These are phyloP conservation scores for Sindora glabra DNA, from an alignment of 306 rosid genomes.

Conservation along the genomic window DNA sequence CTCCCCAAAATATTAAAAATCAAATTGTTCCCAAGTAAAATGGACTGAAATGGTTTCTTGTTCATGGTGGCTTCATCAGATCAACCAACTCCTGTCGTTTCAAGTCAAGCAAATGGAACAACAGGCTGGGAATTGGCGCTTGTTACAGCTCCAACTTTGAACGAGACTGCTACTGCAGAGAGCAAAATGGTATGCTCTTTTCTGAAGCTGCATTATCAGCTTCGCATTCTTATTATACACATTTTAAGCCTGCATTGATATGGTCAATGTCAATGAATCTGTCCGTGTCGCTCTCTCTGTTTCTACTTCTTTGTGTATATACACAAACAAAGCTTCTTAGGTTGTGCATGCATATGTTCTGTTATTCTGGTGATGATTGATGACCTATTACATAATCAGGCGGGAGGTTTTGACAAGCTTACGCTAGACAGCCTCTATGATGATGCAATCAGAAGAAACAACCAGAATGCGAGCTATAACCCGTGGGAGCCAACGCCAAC, in stretches of 20 bases:
- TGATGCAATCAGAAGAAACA: constrained; percentile 85
- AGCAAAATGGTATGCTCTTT: constrained; percentile 83
- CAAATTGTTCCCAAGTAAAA: background rate
- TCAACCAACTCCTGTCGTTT: constrained; percentile 53
- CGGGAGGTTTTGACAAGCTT: constrained; percentile 91
- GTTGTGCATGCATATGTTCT: too few species aligned
- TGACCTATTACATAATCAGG: constrained; percentile 43
- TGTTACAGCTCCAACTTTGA: constrained; percentile 93
- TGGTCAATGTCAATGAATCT: too few species aligned
- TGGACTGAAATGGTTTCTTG: constrained; percentile 7
- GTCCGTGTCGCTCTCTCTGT: too few species aligned
- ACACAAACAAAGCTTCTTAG: too few species aligned
- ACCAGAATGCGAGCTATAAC: constrained; percentile 82
- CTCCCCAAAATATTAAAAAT: background rate
- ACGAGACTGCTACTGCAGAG: constrained; percentile 61
- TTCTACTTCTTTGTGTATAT: too few species aligned
- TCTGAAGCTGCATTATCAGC: background rate
- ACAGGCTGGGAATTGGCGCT: constrained; percentile 99
- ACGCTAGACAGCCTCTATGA: constrained; percentile 93
- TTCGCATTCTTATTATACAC: background rate
- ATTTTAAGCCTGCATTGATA: too few species aligned
- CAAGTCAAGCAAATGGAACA: constrained; percentile 58
- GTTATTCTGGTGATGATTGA: constrained; percentile 14
- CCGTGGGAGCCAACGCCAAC: constrained; percentile 81
- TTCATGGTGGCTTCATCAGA: constrained; percentile 45